Percentiles rank a stretch among this genome's conserved stretches.
Evolutionary conservation across 176 grass and related monocot genomes (phyloP).

Genomic region (Oryza glumipatula): DNA sequence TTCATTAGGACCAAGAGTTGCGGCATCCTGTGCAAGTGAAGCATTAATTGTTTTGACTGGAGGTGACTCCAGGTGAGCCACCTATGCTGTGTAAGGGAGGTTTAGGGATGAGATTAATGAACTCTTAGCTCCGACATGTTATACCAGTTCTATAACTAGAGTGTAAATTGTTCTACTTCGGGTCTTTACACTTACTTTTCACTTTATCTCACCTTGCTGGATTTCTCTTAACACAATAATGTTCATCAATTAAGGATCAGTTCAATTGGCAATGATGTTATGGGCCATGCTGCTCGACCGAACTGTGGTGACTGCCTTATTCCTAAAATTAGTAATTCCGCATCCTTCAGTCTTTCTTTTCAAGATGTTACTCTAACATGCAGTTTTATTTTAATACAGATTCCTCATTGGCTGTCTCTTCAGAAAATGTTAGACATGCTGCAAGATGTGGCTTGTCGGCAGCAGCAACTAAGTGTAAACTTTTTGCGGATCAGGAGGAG

Average conservation of each 20-base stretch:
- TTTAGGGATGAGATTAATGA: conserved; percentile 19
- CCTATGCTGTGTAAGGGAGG: conserved; percentile 18
- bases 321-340: background rate
- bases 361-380: conserved; percentile 32
- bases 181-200: conserved; percentile 14
- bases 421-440: conserved; percentile 72
- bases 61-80: conserved; percentile 73
- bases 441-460: conserved; percentile 86
- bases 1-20: conserved; percentile 91
- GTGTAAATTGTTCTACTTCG: conserved; percentile 13
- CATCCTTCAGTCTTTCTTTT: conserved; percentile 23
- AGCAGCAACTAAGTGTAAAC: conserved; percentile 86
- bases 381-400: conserved; percentile 50
- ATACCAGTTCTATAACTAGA: conserved; percentile 3
- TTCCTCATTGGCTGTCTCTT: conserved; percentile 48
- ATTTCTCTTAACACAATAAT: conserved; percentile 39
- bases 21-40: conserved; percentile 93
- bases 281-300: conserved; percentile 40
- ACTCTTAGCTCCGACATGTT: conserved; percentile 10
- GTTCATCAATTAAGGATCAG: conserved; percentile 57
- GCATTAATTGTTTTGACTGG: conserved; percentile 75
- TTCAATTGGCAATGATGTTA: conserved; percentile 60
- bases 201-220: conserved; percentile 15
- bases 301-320: conserved; percentile 53
- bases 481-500: conserved; percentile 98